phyloP scores from a whole-genome alignment of 257 asterid genomes.

The Solanum peruvianum region DNA sequence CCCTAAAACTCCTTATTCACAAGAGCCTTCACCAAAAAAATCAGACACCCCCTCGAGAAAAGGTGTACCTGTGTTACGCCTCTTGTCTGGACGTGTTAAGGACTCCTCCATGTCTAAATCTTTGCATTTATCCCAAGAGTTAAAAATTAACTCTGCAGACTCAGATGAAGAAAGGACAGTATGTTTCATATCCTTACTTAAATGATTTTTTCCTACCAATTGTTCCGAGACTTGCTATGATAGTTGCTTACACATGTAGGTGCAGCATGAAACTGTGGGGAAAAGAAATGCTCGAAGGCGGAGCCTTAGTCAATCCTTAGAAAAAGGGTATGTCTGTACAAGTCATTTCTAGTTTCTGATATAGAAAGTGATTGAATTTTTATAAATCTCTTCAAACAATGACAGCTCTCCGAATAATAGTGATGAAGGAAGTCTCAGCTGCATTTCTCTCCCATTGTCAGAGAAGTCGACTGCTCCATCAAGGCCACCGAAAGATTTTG shows the following conservation, averaged over 20 bases:
- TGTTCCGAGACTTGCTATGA: constrained; percentile 3
- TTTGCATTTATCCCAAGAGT: constrained; percentile 24
- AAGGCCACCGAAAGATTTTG: constrained; percentile 86
- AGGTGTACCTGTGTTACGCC: constrained; percentile 37
- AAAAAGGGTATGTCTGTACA: constrained; percentile 35
- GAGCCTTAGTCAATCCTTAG: constrained; percentile 25
- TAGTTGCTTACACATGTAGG: constrained; percentile 33
- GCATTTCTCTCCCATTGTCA: constrained; percentile 42
- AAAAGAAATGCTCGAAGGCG: constrained; percentile 12
- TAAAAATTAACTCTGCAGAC: constrained; percentile 36
- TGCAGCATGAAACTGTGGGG: constrained; percentile 21
- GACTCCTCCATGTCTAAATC: constrained; percentile 24
- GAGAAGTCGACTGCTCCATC: constrained; percentile 53
- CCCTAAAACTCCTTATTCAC: constrained; percentile 10
- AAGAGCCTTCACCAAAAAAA: constrained; percentile 35
- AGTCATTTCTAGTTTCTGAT: not conserved
- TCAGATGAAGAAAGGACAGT: constrained; percentile 46
- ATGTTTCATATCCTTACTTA: constrained; percentile 18
- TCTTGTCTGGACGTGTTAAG: constrained; percentile 40
- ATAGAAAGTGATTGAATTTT: not conserved
- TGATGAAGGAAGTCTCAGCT: constrained; percentile 47
- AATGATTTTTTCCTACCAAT: not conserved
- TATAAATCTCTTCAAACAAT: constrained; percentile 1
- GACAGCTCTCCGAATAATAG: constrained; percentile 29
- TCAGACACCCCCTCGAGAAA: constrained; percentile 18